Base-by-base conservation (phyloP, 257 asterid genomes). In the Salvia miltiorrhiza region DNA sequence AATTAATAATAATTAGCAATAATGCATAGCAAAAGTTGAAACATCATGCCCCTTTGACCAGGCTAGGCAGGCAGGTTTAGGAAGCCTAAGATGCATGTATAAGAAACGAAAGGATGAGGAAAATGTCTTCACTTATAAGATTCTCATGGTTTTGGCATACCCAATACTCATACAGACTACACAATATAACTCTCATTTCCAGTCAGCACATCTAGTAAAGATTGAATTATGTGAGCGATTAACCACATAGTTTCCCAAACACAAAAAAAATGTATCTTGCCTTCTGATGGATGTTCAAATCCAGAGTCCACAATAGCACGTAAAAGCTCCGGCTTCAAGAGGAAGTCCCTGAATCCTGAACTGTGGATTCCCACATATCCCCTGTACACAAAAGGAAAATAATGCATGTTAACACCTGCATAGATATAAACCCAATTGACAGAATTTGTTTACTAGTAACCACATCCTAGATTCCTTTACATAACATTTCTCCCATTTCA, bases 281-380 rank as follows among this genome's bases (percentile, higher is more conserved):
- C 88, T 84, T 81, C 88, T 52, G 88, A 84, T 17, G 88, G 88
- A 81, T 84, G 88, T 70, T 84, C 88, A 74, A 84, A 81, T 21
- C 88, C 88, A 0, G 86, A 84, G 52, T 84, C 88, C 39, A 84
- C 86, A 33, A 84, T 84, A 48, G 88, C 86, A 44, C 88, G 78
- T 33, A 84, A 35, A 48, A 84, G 88, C 79, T 84, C 86, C 28
- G 88, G 88, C 77, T 84, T 84, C 76, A 84, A 74, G 2, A 84
- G 88, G 81, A 84, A 84, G 71, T 84, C 88, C 70, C 88, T 84
- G 78, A 84, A 84, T 58, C 88, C 88, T 5, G 88, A 81, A 81
- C 88, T 84, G 81, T 84, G 88, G 41, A 84, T 84, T 65, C 88
- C 88, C 13, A 84, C 86, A 66, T 84, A 84, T 60, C 88, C 88